Evolutionary conservation across 2,329 filamentous ascomycete species (phyloP).

Genomic region (Neophaeococcomyces aloes): DNA sequence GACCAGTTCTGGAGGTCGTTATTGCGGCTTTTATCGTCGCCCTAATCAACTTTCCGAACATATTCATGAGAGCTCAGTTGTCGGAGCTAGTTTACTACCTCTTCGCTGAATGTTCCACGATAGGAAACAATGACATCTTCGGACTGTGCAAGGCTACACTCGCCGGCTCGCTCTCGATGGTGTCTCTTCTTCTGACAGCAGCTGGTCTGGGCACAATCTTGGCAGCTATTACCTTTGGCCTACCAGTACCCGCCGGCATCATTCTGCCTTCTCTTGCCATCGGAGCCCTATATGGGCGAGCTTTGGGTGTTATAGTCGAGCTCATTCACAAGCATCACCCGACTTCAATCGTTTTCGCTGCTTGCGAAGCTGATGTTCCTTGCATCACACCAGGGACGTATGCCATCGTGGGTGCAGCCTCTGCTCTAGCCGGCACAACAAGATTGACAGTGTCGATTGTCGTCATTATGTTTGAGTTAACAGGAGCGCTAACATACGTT

Average conservation of each 20-base stretch:
- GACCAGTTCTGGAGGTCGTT: conserved; percentile 68
- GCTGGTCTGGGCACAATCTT: conserved; percentile 76
- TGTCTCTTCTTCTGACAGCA: conserved; percentile 72
- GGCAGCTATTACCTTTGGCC: conserved; percentile 78
- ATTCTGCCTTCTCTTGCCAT: conserved; percentile 95
- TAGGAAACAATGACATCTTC: conserved; percentile 67
- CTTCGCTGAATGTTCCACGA: conserved; percentile 78
- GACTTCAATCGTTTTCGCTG: conserved; percentile 62
- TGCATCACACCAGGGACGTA: conserved; percentile 94
- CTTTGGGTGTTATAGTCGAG: conserved; percentile 78
- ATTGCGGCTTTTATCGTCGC: conserved; percentile 73
- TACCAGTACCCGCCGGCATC: conserved; percentile 90
- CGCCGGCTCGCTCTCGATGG: conserved; percentile 68
- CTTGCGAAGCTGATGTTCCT: conserved; percentile 72
- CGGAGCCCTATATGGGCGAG: conserved; percentile 79
- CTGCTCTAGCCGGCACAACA: conserved; percentile 85
- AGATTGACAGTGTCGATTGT: conserved; percentile 97
- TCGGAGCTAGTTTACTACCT: conserved; percentile 85
- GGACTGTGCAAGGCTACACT: conserved; percentile 75
- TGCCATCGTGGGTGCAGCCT: conserved; percentile 88
- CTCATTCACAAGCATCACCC: conserved; percentile 75
- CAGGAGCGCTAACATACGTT: conserved; percentile 88
- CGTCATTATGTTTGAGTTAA: conserved; percentile 98
- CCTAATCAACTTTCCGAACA: conserved; percentile 86
- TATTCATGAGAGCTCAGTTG: conserved; percentile 88